phyloP scores from a whole-genome alignment of 2,329 filamentous ascomycete genomes.

The Ophiostoma australiae region DNA sequence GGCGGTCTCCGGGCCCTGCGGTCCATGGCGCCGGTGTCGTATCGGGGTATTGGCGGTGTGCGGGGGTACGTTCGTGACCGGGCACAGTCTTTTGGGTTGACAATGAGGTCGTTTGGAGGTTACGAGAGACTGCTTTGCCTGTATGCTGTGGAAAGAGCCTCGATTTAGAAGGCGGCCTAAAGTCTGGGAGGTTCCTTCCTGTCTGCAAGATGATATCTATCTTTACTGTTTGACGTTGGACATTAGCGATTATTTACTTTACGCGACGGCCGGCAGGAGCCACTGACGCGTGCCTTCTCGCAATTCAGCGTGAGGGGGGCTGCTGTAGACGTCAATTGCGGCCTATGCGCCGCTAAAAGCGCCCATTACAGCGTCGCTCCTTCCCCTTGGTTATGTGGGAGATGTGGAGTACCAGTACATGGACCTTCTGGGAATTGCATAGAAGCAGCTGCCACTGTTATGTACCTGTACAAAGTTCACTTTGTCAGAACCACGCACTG shows the following conservation, averaged over 20 bases:
- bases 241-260: neutral
- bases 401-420: neutral
- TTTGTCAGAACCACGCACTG: neutral
- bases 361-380: neutral
- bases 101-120: neutral
- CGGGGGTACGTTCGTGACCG: neutral
- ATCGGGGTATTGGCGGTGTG: conserved; percentile 11
- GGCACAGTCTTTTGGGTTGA: neutral
- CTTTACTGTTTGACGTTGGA: conserved; percentile 11
- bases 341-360: neutral
- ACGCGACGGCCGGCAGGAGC: conserved; percentile 23
- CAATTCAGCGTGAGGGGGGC: conserved; percentile 11
- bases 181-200: neutral
- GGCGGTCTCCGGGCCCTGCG: conserved; percentile 22
- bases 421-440: neutral
- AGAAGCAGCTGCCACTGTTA: neutral
- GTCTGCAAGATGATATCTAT: conserved; percentile 6
- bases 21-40: conserved; percentile 22
- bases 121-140: neutral
- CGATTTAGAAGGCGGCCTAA: neutral
- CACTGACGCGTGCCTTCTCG: conserved; percentile 21
- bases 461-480: neutral
- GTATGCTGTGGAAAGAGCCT: neutral
- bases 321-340: neutral
- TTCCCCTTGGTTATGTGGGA: neutral